These are phyloP conservation scores for Lactifluus volemus DNA, from an alignment of 768 basidiomycete genomes.

Conservation along the genomic window DNA sequence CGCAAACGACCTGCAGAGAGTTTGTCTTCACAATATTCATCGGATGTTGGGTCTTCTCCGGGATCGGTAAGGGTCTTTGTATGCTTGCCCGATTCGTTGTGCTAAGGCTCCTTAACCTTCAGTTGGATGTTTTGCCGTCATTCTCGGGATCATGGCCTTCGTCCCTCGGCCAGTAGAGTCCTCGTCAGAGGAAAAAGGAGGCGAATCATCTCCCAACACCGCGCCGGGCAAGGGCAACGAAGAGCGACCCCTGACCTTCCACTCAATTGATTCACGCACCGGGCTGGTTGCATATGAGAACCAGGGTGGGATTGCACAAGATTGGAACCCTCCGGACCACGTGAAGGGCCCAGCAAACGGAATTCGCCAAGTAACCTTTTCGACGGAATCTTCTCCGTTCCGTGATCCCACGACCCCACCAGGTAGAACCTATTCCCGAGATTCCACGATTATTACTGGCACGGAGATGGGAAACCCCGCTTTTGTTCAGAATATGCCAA, in stretches of 20 bases:
- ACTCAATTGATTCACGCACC: conserved; percentile 6
- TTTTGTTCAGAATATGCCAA: too few species aligned
- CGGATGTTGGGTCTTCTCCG: conserved; percentile 13
- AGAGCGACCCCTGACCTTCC: background rate
- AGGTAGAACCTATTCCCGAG: too few species aligned
- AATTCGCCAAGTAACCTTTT: background rate
- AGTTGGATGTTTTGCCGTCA: conserved; percentile 7
- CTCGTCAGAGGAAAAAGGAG: background rate
- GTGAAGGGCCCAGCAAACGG: background rate
- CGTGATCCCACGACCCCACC: too few species aligned
- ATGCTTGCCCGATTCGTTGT: background rate
- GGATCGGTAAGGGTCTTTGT: background rate
- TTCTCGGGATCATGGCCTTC: conserved; percentile 9
- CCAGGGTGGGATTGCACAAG: background rate
- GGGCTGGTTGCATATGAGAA: background rate
- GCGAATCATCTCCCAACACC: background rate
- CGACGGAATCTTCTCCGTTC: too few species aligned
- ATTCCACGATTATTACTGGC: too few species aligned
- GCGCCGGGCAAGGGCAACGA: background rate
- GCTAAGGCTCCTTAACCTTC: background rate
- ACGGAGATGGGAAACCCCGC: too few species aligned
- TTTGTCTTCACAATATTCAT: background rate
- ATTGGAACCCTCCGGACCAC: background rate
- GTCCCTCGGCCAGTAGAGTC: conserved; percentile 8
- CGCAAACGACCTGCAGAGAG: background rate